phyloP scores from a whole-genome alignment of 352 stramenopile genomes.

The Phytophthora sojae region DNA sequence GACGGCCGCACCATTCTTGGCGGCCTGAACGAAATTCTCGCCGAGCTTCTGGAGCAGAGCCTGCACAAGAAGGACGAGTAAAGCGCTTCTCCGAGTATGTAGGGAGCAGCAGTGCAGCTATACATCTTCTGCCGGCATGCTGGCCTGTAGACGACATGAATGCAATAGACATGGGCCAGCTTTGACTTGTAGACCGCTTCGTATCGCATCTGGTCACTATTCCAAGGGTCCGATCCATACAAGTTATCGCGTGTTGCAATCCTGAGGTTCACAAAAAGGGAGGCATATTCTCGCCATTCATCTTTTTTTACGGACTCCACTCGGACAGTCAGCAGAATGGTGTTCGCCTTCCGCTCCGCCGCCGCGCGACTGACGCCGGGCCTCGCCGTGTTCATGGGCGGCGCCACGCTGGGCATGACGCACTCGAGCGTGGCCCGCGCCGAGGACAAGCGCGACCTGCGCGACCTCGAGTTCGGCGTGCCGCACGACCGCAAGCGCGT shows the following conservation, averaged over 20 bases:
- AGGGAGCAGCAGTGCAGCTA: not conserved
- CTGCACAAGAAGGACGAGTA: slow-evolving; percentile 67
- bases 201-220: slow-evolving; percentile 11
- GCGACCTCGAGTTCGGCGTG: slow-evolving; percentile 88
- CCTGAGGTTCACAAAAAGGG: not conserved
- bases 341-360: slow-evolving; percentile 65
- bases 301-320: slow-evolving; percentile 7
- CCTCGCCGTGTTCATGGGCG: slow-evolving; percentile 64
- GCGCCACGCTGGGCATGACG: slow-evolving; percentile 50
- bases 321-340: slow-evolving; percentile 43
- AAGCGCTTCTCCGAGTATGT: not conserved
- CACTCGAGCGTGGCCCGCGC: slow-evolving; percentile 46
- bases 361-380: slow-evolving; percentile 50
- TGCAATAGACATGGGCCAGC: not conserved
- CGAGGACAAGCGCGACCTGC: slow-evolving; percentile 81
- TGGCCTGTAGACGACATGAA: not conserved
- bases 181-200: not conserved
- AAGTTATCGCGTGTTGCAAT: not conserved
- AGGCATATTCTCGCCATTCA: slow-evolving; percentile 18
- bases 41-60: slow-evolving; percentile 83
- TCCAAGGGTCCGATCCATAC: not conserved
- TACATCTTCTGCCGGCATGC: no score
- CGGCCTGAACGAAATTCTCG: slow-evolving; percentile 96
- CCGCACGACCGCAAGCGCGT: slow-evolving; percentile 89
- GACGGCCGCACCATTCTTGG: slow-evolving; percentile 97